These are phyloP conservation scores for Cymbopogon citratus DNA, from an alignment of 176 grass and related monocot species.

Conservation along the genomic window DNA sequence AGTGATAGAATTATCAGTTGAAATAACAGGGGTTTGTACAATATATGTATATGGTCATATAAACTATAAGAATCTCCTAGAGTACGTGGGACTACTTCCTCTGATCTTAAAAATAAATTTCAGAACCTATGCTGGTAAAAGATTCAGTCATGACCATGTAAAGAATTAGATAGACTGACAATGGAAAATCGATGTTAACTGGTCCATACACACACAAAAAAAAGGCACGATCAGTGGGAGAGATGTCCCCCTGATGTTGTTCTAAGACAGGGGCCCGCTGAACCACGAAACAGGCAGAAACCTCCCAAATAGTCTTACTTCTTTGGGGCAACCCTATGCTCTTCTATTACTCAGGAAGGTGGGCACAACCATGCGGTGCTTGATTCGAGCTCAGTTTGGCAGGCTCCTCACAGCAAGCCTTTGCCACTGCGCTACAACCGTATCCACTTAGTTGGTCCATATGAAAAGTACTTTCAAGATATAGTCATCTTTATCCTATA, in stretches of 20 bases:
- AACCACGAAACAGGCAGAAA: background rate
- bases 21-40: conserved; percentile 12
- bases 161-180: background rate
- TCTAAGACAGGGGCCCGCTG: background rate
- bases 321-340: background rate
- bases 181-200: background rate
- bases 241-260: background rate
- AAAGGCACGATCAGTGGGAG: background rate
- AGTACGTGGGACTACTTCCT: background rate
- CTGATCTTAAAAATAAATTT: background rate
- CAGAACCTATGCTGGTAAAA: background rate
- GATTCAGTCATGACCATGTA: background rate
- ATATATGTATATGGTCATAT: background rate
- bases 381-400: background rate
- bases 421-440: background rate
- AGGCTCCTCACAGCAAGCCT: background rate
- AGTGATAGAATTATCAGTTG: conserved; percentile 3
- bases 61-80: conserved; percentile 6
- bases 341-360: background rate
- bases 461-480: background rate
- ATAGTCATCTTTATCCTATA: background rate
- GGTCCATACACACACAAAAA: background rate
- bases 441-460: background rate
- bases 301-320: background rate
- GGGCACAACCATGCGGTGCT: background rate